Conservation (phyloP, 2,329 filamentous ascomycete species). For the Scopulariopsis brevicaulis region DNA sequence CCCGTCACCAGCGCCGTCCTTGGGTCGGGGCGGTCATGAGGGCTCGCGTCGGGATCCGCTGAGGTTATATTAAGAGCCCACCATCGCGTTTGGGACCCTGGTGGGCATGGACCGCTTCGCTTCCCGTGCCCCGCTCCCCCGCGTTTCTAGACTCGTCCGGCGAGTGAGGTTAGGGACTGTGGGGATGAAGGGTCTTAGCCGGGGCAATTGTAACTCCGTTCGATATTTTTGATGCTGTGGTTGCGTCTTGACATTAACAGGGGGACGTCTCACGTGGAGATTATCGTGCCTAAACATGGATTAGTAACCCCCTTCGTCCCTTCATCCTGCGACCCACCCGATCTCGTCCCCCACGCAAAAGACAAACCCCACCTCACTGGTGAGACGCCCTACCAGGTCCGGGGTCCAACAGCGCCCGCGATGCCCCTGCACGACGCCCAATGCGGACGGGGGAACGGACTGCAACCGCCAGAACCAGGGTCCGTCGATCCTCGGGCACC, state of each 20-base stretch:
- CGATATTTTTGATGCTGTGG: no score
- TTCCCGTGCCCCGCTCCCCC: background rate
- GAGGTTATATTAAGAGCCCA: constrained; percentile 4
- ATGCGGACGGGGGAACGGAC: background rate
- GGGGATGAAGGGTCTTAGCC: background rate
- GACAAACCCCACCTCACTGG: background rate
- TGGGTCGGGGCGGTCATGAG: constrained; percentile 4
- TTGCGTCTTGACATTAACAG: background rate
- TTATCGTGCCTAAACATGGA: background rate
- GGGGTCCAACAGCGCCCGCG: background rate
- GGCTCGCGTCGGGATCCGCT: background rate
- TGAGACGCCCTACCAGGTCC: background rate
- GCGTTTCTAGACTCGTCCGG: background rate
- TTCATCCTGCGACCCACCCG: background rate
- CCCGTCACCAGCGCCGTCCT: background rate
- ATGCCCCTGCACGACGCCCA: background rate
- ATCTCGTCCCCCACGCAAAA: background rate
- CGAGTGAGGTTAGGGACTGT: background rate
- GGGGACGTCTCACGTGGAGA: background rate
- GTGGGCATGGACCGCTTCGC: background rate
- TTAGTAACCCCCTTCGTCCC: background rate
- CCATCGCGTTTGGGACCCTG: background rate
- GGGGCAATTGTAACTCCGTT: no score
- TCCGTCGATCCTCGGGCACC: background rate
- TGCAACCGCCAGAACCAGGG: background rate